Conservation (phyloP, 345 rosid species). For the Eucalyptus melliodora region DNA sequence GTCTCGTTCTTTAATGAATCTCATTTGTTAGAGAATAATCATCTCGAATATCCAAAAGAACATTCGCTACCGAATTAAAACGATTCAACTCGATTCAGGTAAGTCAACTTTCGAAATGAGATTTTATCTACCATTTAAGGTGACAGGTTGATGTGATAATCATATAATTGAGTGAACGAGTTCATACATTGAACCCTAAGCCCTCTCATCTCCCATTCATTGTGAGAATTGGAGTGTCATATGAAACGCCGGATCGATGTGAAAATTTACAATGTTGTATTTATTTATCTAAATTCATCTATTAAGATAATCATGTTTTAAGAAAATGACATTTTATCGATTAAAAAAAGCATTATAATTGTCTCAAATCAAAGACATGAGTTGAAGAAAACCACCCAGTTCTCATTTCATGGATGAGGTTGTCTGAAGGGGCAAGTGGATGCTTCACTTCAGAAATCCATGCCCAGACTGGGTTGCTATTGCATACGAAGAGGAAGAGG, state of each 20-base stretch:
- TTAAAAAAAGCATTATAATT: fast-evolving
- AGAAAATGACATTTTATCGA: not conserved
- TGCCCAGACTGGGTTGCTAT: not conserved
- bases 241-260: fast-evolving
- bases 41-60: not conserved
- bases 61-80: fast-evolving
- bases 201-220: fast-evolving
- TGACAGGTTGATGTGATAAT: fast-evolving
- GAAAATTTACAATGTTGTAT: not conserved
- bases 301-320: not conserved
- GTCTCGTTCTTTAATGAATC: not conserved
- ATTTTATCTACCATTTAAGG: not conserved
- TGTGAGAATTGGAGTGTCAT: not conserved
- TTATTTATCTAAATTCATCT: not conserved
- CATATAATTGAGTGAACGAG: fast-evolving
- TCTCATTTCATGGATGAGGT: not conserved
- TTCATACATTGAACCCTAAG: not conserved
- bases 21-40: not conserved
- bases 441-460: not conserved
- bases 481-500: not conserved
- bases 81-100: fast-evolving
- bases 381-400: not conserved
- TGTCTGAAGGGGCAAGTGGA: not conserved
- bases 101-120: fast-evolving
- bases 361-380: not conserved